A percentile compares a stretch with the other conserved stretches of the same genome.
Evolutionary conservation across 495 filamentous ascomycete species (phyloP).

Genomic region (Penicillium bovifimosum): DNA sequence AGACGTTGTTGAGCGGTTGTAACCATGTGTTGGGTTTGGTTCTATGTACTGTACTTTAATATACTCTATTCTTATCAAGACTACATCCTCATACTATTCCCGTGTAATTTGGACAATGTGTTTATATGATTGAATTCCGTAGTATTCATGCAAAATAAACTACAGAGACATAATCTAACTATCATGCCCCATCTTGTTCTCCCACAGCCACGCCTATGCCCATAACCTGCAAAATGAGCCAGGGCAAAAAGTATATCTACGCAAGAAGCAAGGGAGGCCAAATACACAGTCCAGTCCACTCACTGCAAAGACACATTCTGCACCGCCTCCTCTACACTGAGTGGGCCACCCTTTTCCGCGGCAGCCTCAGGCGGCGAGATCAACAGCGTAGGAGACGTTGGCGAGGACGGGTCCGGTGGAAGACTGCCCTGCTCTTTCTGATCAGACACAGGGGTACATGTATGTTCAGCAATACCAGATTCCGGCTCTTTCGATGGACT

Average conservation of each 20-base stretch:
- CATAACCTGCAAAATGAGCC: not conserved
- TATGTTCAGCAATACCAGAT: not conserved
- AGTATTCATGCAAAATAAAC: not conserved
- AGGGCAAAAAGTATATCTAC: constrained; percentile 2
- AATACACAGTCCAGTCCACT: not conserved
- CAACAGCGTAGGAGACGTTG: constrained; percentile 21
- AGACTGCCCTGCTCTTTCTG: not conserved
- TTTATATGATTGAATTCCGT: not conserved
- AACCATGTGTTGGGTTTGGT: not conserved
- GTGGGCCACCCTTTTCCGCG: not conserved
- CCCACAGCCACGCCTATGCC: not conserved
- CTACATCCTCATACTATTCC: too few species aligned
- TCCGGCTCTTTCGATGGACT: constrained; percentile 16
- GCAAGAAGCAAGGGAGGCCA: not conserved
- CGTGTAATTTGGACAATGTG: too few species aligned
- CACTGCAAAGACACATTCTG: constrained; percentile 35
- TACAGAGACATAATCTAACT: not conserved
- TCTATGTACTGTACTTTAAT: constrained; percentile 6
- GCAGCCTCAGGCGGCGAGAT: constrained; percentile 7
- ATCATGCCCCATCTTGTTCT: not conserved
- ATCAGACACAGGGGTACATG: not conserved
- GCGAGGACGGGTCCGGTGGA: constrained; percentile 21
- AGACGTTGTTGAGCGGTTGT: not conserved
- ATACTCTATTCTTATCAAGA: constrained; percentile 6
- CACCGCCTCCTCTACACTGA: constrained; percentile 39